Percentiles rank a stretch among this genome's conserved stretches.
phyloP scores from a whole-genome alignment of 1,139 yeast species.

The Lodderomyces metapsilosis region DNA sequence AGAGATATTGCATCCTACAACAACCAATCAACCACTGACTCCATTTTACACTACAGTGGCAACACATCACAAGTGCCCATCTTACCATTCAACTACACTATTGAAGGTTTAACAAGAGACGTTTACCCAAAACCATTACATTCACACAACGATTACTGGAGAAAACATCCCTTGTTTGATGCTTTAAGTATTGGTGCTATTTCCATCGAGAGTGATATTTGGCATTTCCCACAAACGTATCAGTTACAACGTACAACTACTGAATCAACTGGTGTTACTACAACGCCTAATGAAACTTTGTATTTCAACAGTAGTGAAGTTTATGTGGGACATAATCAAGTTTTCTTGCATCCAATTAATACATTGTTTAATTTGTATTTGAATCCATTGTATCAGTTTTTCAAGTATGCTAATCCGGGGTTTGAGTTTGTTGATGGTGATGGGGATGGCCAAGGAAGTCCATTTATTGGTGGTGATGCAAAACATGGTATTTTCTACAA shows the following conservation, averaged over 20 bases:
- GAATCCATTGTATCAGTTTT: slow-evolving; percentile 47
- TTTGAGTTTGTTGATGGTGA: slow-evolving; percentile 15
- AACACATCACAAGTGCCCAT: slow-evolving; percentile 10
- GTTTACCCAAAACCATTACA: slow-evolving; percentile 55
- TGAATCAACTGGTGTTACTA: slow-evolving; percentile 16
- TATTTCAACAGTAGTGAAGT: slow-evolving; percentile 35
- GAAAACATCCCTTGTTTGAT: slow-evolving; percentile 57
- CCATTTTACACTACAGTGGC: slow-evolving; percentile 12
- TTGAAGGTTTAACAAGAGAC: slow-evolving; percentile 47
- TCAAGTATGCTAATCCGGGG: slow-evolving; percentile 45
- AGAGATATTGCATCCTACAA: not conserved
- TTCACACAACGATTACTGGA: slow-evolving; percentile 79
- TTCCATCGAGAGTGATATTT: slow-evolving; percentile 72
- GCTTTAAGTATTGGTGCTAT: slow-evolving; percentile 59
- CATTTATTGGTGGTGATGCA: slow-evolving; percentile 15
- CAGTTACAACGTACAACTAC: slow-evolving; percentile 24
- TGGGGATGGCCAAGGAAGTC: slow-evolving; percentile 8
- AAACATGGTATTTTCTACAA: slow-evolving; percentile 38
- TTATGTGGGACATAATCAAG: slow-evolving; percentile 67
- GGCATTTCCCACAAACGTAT: slow-evolving; percentile 44
- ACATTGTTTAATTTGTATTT: slow-evolving; percentile 55
- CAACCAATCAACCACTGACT: slow-evolving; percentile 1
- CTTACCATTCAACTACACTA: slow-evolving; percentile 16
- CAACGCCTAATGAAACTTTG: slow-evolving; percentile 20
- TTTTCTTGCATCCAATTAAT: slow-evolving; percentile 39